Conservation (phyloP, 495 filamentous ascomycete species). For the Penicillium paxilli region DNA sequence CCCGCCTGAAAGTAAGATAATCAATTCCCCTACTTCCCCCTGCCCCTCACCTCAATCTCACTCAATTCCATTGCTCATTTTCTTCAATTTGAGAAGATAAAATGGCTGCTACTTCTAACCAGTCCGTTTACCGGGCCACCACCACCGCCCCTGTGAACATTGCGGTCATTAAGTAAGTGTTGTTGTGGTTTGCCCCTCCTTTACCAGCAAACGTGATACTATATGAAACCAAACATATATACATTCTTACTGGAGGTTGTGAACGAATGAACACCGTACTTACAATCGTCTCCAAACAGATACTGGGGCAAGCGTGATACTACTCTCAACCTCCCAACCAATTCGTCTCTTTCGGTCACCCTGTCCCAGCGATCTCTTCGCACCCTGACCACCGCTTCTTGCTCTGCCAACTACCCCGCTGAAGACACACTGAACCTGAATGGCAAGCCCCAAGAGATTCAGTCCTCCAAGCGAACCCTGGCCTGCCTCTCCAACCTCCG, state of each 20-base stretch:
- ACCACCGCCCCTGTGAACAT: constrained; percentile 99
- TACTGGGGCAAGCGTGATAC: constrained; percentile 98
- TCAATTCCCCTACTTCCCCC: background rate
- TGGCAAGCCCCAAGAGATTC: constrained; percentile 74
- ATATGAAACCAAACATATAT: too few species aligned
- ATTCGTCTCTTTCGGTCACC: constrained; percentile 94
- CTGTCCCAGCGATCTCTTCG: constrained; percentile 91
- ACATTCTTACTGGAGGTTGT: too few species aligned
- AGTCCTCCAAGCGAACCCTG: constrained; percentile 78
- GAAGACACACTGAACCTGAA: constrained; percentile 83
- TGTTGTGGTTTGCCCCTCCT: too few species aligned
- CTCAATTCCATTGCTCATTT: background rate
- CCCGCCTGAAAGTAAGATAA: constrained; percentile 15
- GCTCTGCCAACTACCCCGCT: constrained; percentile 70
- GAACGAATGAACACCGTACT: too few species aligned
- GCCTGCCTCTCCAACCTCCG: constrained; percentile 89
- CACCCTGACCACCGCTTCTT: constrained; percentile 94
- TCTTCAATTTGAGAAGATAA: constrained; percentile 13
- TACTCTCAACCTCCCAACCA: constrained; percentile 92
- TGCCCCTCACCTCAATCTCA: constrained; percentile 12
- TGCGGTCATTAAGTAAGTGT: constrained; percentile 91
- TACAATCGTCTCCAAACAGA: too few species aligned
- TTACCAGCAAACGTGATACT: too few species aligned
- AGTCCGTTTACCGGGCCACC: constrained; percentile 77
- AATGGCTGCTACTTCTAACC: constrained; percentile 47